A percentile compares a stretch with the other conserved stretches of the same genome.
phyloP scores from a whole-genome alignment of 352 stramenopile species.

The Globisporangium okanoganense region DNA sequence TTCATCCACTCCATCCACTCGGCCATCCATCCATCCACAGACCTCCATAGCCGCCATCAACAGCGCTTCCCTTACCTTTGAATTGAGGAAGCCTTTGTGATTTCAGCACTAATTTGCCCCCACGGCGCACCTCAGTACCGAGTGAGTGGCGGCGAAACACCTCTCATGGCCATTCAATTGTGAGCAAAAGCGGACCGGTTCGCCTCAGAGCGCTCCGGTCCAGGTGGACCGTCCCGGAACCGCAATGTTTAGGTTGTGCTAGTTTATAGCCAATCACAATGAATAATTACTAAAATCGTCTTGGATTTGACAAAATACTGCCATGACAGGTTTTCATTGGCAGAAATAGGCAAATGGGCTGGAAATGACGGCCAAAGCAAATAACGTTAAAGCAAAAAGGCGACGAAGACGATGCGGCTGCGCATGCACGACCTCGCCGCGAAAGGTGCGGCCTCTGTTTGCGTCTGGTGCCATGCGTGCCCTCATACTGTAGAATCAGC shows the following conservation, averaged over 20 bases:
- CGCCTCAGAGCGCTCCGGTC: conserved; percentile 6
- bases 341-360: conserved; percentile 8
- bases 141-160: conserved; percentile 19
- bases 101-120: conserved; percentile 73
- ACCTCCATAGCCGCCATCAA: background rate
- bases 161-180: conserved; percentile 72
- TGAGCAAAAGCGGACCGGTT: conserved; percentile 31
- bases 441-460: conserved; percentile 5
- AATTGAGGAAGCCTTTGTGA: conserved; percentile 87
- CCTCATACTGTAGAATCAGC: background rate
- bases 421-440: conserved; percentile 29
- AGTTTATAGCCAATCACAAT: conserved; percentile 24
- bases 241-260: background rate
- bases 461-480: conserved; percentile 6
- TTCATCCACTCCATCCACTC: background rate
- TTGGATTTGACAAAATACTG: conserved; percentile 7
- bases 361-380: background rate
- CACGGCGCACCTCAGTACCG: conserved; percentile 1
- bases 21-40: background rate
- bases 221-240: conserved; percentile 5
- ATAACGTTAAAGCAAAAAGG: background rate
- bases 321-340: conserved; percentile 21
- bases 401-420: conserved; percentile 19
- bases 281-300: background rate
- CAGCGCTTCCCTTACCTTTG: conserved; percentile 51